Conservation (phyloP, 768 basidiomycete genomes). For the Saitozyma sp. region DNA sequence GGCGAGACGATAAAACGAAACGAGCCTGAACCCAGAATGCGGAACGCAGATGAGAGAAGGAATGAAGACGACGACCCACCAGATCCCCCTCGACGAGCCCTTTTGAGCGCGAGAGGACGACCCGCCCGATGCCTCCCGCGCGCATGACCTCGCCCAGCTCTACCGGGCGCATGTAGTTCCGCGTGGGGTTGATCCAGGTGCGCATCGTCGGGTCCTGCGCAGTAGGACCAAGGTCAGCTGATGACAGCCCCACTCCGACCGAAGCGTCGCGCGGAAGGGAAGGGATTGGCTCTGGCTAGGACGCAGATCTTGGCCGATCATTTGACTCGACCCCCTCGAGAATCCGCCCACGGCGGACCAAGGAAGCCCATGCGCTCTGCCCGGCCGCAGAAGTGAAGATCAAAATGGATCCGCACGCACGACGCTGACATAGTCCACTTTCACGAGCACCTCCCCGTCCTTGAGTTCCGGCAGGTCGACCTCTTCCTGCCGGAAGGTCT, state of each 20-base stretch:
- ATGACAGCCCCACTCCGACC: too few species aligned
- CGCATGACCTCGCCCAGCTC: constrained; percentile 77
- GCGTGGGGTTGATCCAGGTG: constrained; percentile 67
- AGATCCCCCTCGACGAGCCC: constrained; percentile 66
- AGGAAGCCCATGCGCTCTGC: too few species aligned
- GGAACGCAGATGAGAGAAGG: neutral
- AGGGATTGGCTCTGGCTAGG: too few species aligned
- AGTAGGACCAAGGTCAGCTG: too few species aligned
- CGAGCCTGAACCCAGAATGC: too few species aligned
- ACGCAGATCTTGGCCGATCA: too few species aligned
- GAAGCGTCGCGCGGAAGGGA: too few species aligned
- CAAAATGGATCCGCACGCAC: constrained; percentile 22
- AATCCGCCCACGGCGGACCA: too few species aligned
- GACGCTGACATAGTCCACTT: constrained; percentile 65
- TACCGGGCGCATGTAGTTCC: constrained; percentile 58
- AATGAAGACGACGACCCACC: constrained; percentile 54
- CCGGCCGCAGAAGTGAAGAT: neutral
- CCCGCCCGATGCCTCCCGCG: constrained; percentile 65
- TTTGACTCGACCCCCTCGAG: too few species aligned
- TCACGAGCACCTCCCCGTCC: constrained; percentile 66
- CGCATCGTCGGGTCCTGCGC: constrained; percentile 83
- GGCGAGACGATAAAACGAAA: too few species aligned
- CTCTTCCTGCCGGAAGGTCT: constrained; percentile 66
- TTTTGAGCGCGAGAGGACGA: constrained; percentile 63
- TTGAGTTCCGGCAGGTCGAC: constrained; percentile 42